Percentiles rank a stretch among this genome's conserved stretches.
Conservation (phyloP, 495 filamentous ascomycete genomes). For the Annulohypoxylon nitens region DNA sequence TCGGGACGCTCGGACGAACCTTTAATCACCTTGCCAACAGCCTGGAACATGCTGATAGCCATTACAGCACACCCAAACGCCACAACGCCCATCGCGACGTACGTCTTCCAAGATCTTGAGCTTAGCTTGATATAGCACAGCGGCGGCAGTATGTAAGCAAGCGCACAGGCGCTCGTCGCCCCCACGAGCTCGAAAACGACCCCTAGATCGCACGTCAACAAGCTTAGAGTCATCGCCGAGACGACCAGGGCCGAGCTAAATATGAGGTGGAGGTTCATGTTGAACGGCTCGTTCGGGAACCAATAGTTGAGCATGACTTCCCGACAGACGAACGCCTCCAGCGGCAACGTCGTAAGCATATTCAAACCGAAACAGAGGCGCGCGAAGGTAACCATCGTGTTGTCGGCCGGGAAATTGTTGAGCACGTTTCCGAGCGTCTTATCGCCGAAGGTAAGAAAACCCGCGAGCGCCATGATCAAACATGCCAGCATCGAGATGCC, state of each 20-base stretch:
- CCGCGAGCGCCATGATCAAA: constrained; percentile 85
- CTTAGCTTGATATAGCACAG: constrained; percentile 95
- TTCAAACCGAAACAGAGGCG: constrained; percentile 95
- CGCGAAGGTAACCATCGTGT: constrained; percentile 92
- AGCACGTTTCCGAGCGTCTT: constrained; percentile 94
- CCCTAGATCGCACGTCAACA: constrained; percentile 93
- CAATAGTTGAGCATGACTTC: constrained; percentile 97
- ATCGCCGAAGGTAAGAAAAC: constrained; percentile 93
- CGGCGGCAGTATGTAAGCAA: constrained; percentile 96
- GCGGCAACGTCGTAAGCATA: constrained; percentile 96
- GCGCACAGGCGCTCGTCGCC: constrained; percentile 90
- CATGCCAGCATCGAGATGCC: constrained; percentile 89
- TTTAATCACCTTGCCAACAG: constrained; percentile 72
- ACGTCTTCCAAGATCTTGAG: constrained; percentile 79
- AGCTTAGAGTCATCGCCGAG: constrained; percentile 77
- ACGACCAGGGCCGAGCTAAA: constrained; percentile 85
- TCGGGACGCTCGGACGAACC: constrained; percentile 51
- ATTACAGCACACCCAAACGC: constrained; percentile 87
- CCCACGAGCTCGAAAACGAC: constrained; percentile 96
- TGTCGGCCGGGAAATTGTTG: constrained; percentile 94
- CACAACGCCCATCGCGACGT: constrained; percentile 75
- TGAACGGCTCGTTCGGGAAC: constrained; percentile 82
- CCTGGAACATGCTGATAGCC: constrained; percentile 83
- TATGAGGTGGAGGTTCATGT: constrained; percentile 84
- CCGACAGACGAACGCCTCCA: constrained; percentile 97